A percentile compares a stretch with the other conserved stretches of the same genome.
These are phyloP conservation scores for Tulasnella sp. DNA, from an alignment of 768 basidiomycete species.

Conservation along the genomic window DNA sequence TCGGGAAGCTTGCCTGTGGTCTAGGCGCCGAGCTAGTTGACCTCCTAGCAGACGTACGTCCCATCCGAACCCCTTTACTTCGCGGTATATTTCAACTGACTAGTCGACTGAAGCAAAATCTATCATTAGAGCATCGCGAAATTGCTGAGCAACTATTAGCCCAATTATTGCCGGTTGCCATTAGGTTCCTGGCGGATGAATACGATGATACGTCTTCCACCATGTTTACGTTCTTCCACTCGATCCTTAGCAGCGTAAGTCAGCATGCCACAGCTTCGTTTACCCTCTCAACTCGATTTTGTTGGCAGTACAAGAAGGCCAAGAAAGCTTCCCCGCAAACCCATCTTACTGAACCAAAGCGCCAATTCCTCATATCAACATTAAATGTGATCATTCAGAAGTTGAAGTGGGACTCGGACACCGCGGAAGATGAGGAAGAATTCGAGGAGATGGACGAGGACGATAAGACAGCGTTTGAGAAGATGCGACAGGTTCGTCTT, in stretches of 20 bases:
- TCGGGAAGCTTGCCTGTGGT: constrained; percentile 72
- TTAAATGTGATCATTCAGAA: constrained; percentile 71
- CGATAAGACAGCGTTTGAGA: constrained; percentile 70
- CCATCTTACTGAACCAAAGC: constrained; percentile 51
- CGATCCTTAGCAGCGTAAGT: constrained; percentile 61
- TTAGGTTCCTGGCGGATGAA: constrained; percentile 80
- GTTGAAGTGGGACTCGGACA: constrained; percentile 77
- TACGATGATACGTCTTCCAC: constrained; percentile 83
- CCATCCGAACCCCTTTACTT: not conserved
- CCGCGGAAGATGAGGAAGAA: constrained; percentile 73
- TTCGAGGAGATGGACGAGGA: constrained; percentile 70
- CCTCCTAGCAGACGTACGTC: constrained; percentile 58
- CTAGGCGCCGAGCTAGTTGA: constrained; percentile 74
- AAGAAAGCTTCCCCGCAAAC: constrained; percentile 40
- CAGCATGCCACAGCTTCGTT: constrained; percentile 8
- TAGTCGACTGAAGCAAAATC: constrained; percentile 14
- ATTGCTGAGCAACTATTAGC: constrained; percentile 54
- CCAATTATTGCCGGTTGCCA: constrained; percentile 64
- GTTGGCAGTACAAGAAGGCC: constrained; percentile 57
- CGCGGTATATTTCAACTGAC: not conserved
- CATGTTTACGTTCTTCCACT: constrained; percentile 67
- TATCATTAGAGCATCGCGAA: constrained; percentile 39
- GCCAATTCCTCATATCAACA: constrained; percentile 64
- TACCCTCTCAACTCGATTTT: not conserved
- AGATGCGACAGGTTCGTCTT: constrained; percentile 59